Conservation (phyloP, 345 rosid genomes). For the Tarenaya hassleriana region DNA sequence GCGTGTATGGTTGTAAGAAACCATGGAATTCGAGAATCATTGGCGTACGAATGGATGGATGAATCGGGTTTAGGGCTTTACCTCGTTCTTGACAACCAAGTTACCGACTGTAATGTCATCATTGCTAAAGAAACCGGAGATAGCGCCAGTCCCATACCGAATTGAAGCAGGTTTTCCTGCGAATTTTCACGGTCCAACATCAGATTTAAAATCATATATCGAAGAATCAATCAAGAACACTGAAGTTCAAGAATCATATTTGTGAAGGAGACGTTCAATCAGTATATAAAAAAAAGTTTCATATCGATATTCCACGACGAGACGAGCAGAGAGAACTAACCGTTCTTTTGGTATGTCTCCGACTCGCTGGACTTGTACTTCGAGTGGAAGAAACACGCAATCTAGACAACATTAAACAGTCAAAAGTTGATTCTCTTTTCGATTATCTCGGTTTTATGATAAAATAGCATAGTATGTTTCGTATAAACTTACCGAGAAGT, state of each 20-base stretch:
- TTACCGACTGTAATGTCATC: conserved; percentile 58
- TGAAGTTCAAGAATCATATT: not conserved
- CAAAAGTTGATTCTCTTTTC: not conserved
- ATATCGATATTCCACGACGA: not conserved
- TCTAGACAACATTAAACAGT: conserved; percentile 31
- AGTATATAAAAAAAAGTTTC: too few species aligned
- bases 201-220: too few species aligned
- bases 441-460: not conserved
- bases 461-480: too few species aligned
- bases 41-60: too few species aligned
- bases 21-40: too few species aligned
- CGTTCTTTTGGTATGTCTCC: conserved; percentile 64
- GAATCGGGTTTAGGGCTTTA: conserved; percentile 16
- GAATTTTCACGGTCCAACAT: too few species aligned
- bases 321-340: conserved; percentile 30
- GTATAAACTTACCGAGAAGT: conserved; percentile 41
- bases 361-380: conserved; percentile 74
- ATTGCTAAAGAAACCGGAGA: conserved; percentile 55
- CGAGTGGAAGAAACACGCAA: conserved; percentile 83
- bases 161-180: too few species aligned
- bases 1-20: too few species aligned
- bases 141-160: conserved; percentile 68
- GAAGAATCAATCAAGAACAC: not conserved
- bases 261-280: too few species aligned
- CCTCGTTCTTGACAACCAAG: conserved; percentile 58